A percentile compares a stretch with the other conserved stretches of the same genome.
Evolutionary conservation across 805 yeast genomes (phyloP).

Genomic region (Ogataea allantospora): DNA sequence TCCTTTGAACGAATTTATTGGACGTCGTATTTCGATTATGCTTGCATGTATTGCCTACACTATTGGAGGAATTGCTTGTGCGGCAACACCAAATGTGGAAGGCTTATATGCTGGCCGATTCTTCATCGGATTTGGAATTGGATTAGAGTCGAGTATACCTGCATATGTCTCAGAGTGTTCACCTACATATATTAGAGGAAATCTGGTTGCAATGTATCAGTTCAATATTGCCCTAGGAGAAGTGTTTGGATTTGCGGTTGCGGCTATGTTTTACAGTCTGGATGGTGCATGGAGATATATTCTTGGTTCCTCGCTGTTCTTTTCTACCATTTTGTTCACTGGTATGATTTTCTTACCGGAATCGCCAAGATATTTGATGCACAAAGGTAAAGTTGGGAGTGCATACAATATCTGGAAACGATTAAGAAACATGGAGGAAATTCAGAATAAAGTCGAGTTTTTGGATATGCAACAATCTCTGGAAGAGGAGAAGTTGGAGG

Average conservation of each 20-base stretch:
- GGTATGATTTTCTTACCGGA: conserved; percentile 59
- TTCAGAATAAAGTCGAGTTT: conserved; percentile 49
- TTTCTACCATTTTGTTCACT: conserved; percentile 48
- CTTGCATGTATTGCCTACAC: conserved; percentile 60
- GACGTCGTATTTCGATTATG: conserved; percentile 54
- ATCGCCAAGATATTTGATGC: conserved; percentile 55
- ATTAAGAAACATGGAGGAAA: conserved; percentile 46
- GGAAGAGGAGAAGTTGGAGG: conserved; percentile 38
- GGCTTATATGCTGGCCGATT: conserved; percentile 62
- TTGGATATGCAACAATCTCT: conserved; percentile 56
- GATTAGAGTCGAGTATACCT: conserved; percentile 66
- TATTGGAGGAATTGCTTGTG: conserved; percentile 60
- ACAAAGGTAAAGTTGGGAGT: conserved; percentile 49
- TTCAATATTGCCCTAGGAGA: conserved; percentile 67
- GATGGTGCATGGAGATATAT: conserved; percentile 62
- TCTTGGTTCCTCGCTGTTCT: conserved; percentile 62
- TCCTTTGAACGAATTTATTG: conserved; percentile 53
- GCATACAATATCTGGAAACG: conserved; percentile 57
- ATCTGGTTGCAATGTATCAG: conserved; percentile 60
- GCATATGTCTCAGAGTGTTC: conserved; percentile 61
- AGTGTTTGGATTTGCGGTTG: conserved; percentile 60
- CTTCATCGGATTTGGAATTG: conserved; percentile 61
- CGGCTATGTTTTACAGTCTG: conserved; percentile 60
- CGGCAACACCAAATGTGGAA: conserved; percentile 42
- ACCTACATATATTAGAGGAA: conserved; percentile 58